Evolutionary conservation across 495 filamentous ascomycete genomes (phyloP).

Genomic region (Penicillium robsamsonii): DNA sequence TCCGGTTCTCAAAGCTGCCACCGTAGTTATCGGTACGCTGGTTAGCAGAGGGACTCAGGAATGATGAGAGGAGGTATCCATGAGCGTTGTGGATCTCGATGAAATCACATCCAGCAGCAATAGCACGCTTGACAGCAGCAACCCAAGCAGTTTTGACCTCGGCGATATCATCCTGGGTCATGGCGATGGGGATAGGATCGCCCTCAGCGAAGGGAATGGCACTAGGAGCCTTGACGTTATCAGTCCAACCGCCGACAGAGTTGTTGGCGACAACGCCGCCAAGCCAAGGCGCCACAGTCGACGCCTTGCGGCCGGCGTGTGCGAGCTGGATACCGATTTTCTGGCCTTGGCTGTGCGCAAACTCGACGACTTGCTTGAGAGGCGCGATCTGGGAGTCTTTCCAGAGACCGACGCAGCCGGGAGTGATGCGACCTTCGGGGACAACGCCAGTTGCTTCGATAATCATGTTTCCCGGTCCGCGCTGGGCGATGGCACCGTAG

Average conservation of each 20-base stretch:
- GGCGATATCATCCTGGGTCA: constrained; percentile 57
- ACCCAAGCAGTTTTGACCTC: constrained; percentile 56
- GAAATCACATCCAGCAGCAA: constrained; percentile 59
- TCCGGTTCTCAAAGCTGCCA: constrained; percentile 63
- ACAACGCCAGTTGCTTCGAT: constrained; percentile 72
- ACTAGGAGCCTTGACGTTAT: constrained; percentile 55
- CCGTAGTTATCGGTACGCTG: constrained; percentile 64
- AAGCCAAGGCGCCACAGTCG: constrained; percentile 65
- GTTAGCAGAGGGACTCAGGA: constrained; percentile 64
- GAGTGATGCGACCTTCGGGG: constrained; percentile 75
- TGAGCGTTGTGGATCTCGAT: constrained; percentile 60
- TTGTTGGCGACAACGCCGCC: constrained; percentile 50
- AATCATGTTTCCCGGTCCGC: constrained; percentile 67
- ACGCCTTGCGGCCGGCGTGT: constrained; percentile 75
- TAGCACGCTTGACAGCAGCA: constrained; percentile 52
- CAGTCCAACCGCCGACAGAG: constrained; percentile 61
- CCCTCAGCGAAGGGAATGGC: constrained; percentile 53
- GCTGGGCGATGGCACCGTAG: constrained; percentile 56
- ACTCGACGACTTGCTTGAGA: constrained; percentile 61
- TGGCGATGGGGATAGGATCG: constrained; percentile 50
- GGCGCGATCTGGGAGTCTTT: constrained; percentile 67
- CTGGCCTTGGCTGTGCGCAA: constrained; percentile 68
- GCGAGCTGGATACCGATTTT: constrained; percentile 73
- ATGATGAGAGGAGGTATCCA: constrained; percentile 65
- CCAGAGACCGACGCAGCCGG: constrained; percentile 71